Conservation (phyloP, 208 protist species). For the Trypanosoma lewisi region DNA sequence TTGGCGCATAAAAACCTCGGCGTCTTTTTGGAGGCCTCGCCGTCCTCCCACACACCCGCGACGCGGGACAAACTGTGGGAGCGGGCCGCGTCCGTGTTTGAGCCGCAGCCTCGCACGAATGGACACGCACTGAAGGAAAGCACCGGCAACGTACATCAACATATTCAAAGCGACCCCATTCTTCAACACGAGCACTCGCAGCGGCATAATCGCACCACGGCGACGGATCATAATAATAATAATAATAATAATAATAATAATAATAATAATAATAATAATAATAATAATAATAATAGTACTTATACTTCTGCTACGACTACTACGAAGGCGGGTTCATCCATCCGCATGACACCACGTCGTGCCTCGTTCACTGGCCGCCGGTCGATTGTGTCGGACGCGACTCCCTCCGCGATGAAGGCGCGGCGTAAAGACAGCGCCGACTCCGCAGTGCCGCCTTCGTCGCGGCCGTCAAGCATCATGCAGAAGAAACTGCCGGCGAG, state of each 20-base stretch:
- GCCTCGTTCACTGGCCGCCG: not conserved
- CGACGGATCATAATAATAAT: too few relatives aligned
- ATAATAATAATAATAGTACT: too few relatives aligned
- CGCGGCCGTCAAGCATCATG: not conserved
- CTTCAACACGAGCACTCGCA: not conserved
- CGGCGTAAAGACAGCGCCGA: not conserved
- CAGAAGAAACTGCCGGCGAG: not conserved
- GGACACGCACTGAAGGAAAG: not conserved
- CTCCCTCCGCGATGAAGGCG: not conserved
- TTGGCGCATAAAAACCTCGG: not conserved
- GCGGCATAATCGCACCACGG: too few relatives aligned
- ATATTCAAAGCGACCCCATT: not conserved
- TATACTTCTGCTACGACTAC: too few relatives aligned
- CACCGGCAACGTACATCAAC: not conserved
- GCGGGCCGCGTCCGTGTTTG: not conserved
- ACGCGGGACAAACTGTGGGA: not conserved
- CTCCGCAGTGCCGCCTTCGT: not conserved
- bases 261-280: too few relatives aligned
- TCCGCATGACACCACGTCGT: not conserved
- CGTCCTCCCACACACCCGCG: not conserved
- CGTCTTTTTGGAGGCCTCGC: not conserved
- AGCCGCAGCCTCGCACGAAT: not conserved
- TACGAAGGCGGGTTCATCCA: too few relatives aligned
- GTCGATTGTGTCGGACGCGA: not conserved
- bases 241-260: too few relatives aligned